A percentile compares a stretch with the other conserved stretches of the same genome.
phyloP scores from a whole-genome alignment of 306 rosid genomes.

The Oemleria cerasiformis region DNA sequence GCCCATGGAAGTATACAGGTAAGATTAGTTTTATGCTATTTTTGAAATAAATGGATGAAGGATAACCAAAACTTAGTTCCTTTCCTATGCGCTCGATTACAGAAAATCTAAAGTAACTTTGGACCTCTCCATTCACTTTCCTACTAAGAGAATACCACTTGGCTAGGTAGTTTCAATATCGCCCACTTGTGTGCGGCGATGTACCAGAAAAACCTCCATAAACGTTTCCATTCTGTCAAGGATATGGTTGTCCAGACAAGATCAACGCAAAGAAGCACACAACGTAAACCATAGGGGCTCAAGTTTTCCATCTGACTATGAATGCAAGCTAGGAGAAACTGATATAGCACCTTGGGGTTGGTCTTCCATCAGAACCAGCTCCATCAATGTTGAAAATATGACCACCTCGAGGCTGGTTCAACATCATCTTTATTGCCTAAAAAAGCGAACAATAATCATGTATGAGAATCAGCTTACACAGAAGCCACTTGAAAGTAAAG shows the following conservation, averaged over 20 bases:
- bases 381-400: constrained; percentile 96
- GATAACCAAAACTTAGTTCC: background rate
- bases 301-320: background rate
- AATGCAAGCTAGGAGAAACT: constrained; percentile 8
- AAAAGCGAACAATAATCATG: constrained; percentile 21
- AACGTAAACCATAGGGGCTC: background rate
- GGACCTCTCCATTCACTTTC: background rate
- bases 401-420: constrained; percentile 82
- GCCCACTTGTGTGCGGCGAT: background rate
- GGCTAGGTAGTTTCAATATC: background rate
- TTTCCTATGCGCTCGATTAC: background rate
- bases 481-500: constrained; percentile 21
- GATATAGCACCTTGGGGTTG: constrained; percentile 78
- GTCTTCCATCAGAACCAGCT: constrained; percentile 98
- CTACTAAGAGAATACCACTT: background rate
- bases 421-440: constrained; percentile 94
- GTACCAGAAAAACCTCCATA: background rate
- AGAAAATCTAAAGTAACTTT: background rate
- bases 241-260: background rate
- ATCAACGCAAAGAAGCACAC: constrained; percentile 2
- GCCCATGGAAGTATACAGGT: background rate
- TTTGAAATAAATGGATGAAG: background rate
- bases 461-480: constrained; percentile 22
- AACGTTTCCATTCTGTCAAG: background rate
- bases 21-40: background rate